These are phyloP conservation scores for Apiospora marii DNA, from an alignment of 2,329 filamentous ascomycete genomes.

Conservation along the genomic window DNA sequence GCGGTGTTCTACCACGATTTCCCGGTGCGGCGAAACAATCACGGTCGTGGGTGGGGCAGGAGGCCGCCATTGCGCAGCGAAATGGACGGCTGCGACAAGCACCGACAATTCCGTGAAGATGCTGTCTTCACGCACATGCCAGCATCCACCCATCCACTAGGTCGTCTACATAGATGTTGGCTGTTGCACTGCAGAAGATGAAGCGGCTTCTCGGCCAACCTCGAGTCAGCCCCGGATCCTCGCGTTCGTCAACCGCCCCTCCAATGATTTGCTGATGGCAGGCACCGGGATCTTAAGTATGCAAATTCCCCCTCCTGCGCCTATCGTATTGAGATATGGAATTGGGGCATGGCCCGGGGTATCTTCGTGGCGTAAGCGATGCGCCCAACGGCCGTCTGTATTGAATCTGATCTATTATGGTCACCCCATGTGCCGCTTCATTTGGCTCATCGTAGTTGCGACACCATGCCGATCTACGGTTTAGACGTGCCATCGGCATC, in stretches of 20 bases:
- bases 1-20: not conserved
- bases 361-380: not conserved
- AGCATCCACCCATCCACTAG: not conserved
- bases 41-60: not conserved
- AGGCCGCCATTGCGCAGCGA: not conserved
- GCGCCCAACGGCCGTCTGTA: not conserved
- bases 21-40: not conserved
- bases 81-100: not conserved
- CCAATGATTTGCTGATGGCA: not conserved
- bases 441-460: not conserved
- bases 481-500: not conserved
- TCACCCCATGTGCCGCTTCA: not conserved
- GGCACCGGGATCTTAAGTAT: not conserved
- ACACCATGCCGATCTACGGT: not conserved
- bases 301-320: not conserved
- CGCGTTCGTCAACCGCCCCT: not conserved
- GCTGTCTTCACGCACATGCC: not conserved
- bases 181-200: not conserved
- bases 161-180: not conserved
- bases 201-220: not conserved
- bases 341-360: not conserved
- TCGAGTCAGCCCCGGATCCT: not conserved
- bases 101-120: not conserved
- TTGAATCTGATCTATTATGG: slow-evolving; percentile 14
- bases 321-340: not conserved